Percentiles rank a stretch among this genome's conserved stretches.
Conservation (phyloP, 768 basidiomycete genomes). For the Mycena alexandri region DNA sequence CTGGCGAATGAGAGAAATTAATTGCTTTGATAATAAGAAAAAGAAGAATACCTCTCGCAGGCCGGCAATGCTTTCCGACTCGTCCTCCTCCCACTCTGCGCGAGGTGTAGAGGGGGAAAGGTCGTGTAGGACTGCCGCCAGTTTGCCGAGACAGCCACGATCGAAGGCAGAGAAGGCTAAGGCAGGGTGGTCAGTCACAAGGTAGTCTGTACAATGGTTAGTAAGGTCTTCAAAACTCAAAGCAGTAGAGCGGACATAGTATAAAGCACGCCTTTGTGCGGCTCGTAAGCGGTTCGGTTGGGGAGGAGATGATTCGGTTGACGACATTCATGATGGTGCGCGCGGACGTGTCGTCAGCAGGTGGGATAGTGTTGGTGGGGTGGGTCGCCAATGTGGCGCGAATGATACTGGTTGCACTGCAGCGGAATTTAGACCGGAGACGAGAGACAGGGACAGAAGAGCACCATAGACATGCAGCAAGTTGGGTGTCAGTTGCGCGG, state of each 20-base stretch:
- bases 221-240: no score
- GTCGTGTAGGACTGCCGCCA: slow-evolving; percentile 56
- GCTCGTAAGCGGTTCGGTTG: slow-evolving; percentile 55
- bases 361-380: slow-evolving; percentile 34
- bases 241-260: slow-evolving; percentile 62
- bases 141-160: slow-evolving; percentile 67
- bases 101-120: slow-evolving; percentile 57
- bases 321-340: slow-evolving; percentile 79
- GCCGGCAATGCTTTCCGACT: slow-evolving; percentile 67
- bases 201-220: slow-evolving; percentile 57
- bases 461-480: slow-evolving; percentile 80
- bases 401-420: slow-evolving; percentile 72
- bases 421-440: background rate
- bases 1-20: slow-evolving; percentile 49
- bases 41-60: slow-evolving; percentile 70
- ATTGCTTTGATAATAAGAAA: slow-evolving; percentile 3
- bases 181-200: slow-evolving; percentile 77
- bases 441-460: background rate
- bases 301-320: slow-evolving; percentile 66
- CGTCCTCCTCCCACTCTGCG: slow-evolving; percentile 75
- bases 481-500: slow-evolving; percentile 69
- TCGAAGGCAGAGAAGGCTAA: slow-evolving; percentile 79
- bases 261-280: slow-evolving; percentile 82
- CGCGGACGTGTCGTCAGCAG: slow-evolving; percentile 59
- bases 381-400: slow-evolving; percentile 59